Evolutionary conservation across 768 basidiomycete species (phyloP).

Genomic region (Calocybe indica): DNA sequence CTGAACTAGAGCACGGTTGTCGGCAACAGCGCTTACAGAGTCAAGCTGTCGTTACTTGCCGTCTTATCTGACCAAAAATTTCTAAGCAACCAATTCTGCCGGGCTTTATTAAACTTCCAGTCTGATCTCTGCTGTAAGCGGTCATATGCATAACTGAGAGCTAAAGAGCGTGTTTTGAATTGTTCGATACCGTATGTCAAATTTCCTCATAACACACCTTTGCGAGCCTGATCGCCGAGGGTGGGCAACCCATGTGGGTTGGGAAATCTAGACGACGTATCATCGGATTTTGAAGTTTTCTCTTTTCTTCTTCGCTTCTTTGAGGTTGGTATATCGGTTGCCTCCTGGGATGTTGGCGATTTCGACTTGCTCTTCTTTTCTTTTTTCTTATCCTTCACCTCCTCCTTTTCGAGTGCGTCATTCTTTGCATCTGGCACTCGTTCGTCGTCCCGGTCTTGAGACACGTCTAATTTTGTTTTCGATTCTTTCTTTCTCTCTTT

Average conservation of each 20-base stretch:
- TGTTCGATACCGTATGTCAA: background rate
- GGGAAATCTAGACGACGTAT: constrained; percentile 24
- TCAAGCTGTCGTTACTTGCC: constrained; percentile 21
- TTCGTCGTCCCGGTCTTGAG: background rate
- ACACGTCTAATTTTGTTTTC: background rate
- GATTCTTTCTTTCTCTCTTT: background rate
- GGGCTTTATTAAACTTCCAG: constrained; percentile 75
- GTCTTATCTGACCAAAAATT: constrained; percentile 51
- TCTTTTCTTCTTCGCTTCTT: constrained; percentile 13
- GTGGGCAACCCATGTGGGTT: constrained; percentile 35
- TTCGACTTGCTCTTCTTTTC: constrained; percentile 17
- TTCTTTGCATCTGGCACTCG: background rate
- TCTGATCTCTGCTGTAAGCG: constrained; percentile 38
- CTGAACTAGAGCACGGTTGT: constrained; percentile 19
- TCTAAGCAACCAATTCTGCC: constrained; percentile 69
- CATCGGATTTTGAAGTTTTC: constrained; percentile 9
- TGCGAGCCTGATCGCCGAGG: constrained; percentile 31
- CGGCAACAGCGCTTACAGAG: background rate
- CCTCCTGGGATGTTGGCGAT: constrained; percentile 4
- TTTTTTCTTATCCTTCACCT: constrained; percentile 2
- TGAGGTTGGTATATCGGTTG: constrained; percentile 2
- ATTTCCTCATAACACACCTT: constrained; percentile 25
- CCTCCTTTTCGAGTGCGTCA: background rate
- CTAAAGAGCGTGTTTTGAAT: constrained; percentile 16
- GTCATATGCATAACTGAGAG: constrained; percentile 47